Evolutionary conservation across 345 rosid genomes (phyloP).

Genomic region (Bruguiera parviflora): DNA sequence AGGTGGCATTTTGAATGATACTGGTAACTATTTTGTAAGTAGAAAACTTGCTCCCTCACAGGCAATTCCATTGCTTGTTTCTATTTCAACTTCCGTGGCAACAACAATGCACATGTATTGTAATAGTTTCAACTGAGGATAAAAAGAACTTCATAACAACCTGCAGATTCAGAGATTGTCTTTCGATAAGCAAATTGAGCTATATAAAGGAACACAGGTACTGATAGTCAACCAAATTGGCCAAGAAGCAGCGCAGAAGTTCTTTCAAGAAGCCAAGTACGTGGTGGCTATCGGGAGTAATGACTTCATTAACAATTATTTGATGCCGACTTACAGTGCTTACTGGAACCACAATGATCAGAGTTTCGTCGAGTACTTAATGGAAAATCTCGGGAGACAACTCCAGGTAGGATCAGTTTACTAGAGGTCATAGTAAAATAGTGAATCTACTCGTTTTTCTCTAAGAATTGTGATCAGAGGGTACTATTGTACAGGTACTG

Average conservation of each 20-base stretch:
- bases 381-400: slow-evolving; percentile 72
- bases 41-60: neutral
- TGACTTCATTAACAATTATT: slow-evolving; percentile 95
- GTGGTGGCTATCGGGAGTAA: slow-evolving; percentile 94
- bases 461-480: neutral
- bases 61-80: neutral
- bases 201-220: slow-evolving; percentile 62
- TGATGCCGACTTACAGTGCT: slow-evolving; percentile 80
- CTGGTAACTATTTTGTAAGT: slow-evolving; percentile 85
- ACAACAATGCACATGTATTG: neutral
- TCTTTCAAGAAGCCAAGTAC: slow-evolving; percentile 60
- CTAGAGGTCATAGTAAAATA: neutral
- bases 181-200: slow-evolving; percentile 74
- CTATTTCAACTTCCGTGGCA: neutral
- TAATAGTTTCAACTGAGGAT: no score
- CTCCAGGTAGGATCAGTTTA: slow-evolving; percentile 40
- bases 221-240: slow-evolving; percentile 54
- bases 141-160: neutral
- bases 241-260: slow-evolving; percentile 44
- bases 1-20: slow-evolving; percentile 89
- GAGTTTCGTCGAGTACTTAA: slow-evolving; percentile 56
- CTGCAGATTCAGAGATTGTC: slow-evolving; percentile 76
- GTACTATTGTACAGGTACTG: slow-evolving; percentile 31
- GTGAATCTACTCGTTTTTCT: neutral
- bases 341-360: slow-evolving; percentile 82